Evolutionary conservation across 805 yeast genomes (phyloP).

Genomic region (Kodamaea fukazawae): DNA sequence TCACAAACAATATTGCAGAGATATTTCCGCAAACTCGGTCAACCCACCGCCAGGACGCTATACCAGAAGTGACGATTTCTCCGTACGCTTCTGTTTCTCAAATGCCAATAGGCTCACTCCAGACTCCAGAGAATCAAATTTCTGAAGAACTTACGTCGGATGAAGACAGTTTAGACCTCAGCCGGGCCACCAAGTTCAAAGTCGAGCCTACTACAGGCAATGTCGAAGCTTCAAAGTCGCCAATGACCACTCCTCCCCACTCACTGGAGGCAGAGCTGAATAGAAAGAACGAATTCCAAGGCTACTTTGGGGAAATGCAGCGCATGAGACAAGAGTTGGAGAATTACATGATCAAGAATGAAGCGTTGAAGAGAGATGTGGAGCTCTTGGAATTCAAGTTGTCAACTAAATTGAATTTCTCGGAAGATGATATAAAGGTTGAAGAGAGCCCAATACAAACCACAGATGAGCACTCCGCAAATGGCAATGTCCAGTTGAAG

Average conservation of each 20-base stretch:
- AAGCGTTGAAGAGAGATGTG: slow-evolving; percentile 6
- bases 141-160: slow-evolving; percentile 4
- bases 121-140: slow-evolving; percentile 2
- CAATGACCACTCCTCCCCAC: slow-evolving; percentile 34
- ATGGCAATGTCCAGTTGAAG: slow-evolving; percentile 1
- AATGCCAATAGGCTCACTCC: too few species aligned
- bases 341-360: slow-evolving; percentile 2
- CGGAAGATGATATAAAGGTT: slow-evolving; percentile 1
- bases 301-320: not conserved
- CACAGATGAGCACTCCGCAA: not conserved
- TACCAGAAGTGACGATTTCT: too few species aligned
- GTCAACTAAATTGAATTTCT: not conserved
- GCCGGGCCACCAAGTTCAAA: not conserved
- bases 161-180: slow-evolving; percentile 16
- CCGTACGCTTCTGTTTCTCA: too few species aligned
- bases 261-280: slow-evolving; percentile 19
- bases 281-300: not conserved
- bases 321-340: not conserved
- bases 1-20: not conserved
- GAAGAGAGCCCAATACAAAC: not conserved
- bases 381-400: slow-evolving; percentile 16
- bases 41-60: too few species aligned
- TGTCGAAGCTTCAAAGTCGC: slow-evolving; percentile 9
- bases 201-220: not conserved
- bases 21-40: not conserved